These are phyloP conservation scores for Spongospora subterranea DNA, from an alignment of 208 protist species.

Conservation along the genomic window DNA sequence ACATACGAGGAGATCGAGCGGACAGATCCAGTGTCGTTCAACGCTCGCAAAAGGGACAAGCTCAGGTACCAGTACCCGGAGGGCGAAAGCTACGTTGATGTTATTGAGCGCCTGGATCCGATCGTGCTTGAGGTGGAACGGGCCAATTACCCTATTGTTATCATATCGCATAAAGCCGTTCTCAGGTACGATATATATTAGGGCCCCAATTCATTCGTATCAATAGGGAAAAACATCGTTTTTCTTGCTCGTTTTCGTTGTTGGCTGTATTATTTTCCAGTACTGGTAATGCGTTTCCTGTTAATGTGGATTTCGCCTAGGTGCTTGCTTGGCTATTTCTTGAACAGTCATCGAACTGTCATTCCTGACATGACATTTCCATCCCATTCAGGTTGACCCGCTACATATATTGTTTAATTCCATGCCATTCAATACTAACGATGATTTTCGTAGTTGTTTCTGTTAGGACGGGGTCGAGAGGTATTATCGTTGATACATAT, in stretches of 20 bases:
- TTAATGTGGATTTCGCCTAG: not conserved
- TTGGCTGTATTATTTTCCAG: too few relatives aligned
- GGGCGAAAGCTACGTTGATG: slow-evolving; percentile 55
- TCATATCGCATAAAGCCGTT: slow-evolving; percentile 53
- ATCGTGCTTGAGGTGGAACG: slow-evolving; percentile 38
- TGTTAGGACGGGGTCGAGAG: too few relatives aligned
- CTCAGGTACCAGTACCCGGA: slow-evolving; percentile 40
- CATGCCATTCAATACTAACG: not conserved
- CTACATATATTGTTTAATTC: slow-evolving; percentile 5
- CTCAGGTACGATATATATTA: not conserved
- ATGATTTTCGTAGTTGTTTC: not conserved
- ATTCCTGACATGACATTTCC: slow-evolving; percentile 1
- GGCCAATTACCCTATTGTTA: not conserved
- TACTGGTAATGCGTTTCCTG: too few relatives aligned
- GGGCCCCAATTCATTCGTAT: too few relatives aligned
- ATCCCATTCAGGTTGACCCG: slow-evolving; percentile 30
- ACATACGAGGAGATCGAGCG: slow-evolving; percentile 53
- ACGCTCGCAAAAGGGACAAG: slow-evolving; percentile 41
- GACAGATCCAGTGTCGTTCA: not conserved
- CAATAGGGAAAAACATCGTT: too few relatives aligned
- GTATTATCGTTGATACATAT: slow-evolving; percentile 1
- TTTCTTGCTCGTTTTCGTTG: too few relatives aligned
- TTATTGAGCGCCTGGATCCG: slow-evolving; percentile 24
- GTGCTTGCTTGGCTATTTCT: slow-evolving; percentile 41
- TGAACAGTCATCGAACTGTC: not conserved